Percentiles rank a stretch among this genome's conserved stretches.
phyloP scores from a whole-genome alignment of 257 asterid species.

The Ocimum tenuiflorum region DNA sequence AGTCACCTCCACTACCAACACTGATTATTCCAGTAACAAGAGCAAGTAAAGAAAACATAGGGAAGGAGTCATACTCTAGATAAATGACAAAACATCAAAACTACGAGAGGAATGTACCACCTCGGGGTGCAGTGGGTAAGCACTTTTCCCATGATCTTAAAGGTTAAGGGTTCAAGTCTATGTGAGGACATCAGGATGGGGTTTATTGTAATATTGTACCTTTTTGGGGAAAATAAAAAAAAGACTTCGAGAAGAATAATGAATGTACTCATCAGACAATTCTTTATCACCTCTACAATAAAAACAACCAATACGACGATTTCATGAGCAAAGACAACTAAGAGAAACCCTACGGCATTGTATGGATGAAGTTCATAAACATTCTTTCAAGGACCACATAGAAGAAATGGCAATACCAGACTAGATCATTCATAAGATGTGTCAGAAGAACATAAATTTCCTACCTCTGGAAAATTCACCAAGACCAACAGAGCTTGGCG shows the following conservation, averaged over 20 bases:
- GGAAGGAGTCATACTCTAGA: neutral
- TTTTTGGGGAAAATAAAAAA: too few relatives aligned
- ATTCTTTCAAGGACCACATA: constrained; percentile 4
- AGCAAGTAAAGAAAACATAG: neutral
- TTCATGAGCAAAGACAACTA: neutral
- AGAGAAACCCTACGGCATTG: neutral
- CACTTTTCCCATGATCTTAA: too few relatives aligned
- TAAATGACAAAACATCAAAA: neutral
- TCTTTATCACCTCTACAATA: neutral
- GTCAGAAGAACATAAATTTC: neutral
- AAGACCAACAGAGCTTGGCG: constrained; percentile 84
- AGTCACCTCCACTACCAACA: constrained; percentile 5
- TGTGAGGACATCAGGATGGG: too few relatives aligned
- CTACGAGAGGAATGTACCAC: neutral
- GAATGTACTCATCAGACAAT: constrained; percentile 16
- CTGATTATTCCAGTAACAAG: neutral
- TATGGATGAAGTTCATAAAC: neutral
- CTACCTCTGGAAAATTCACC: constrained; percentile 93
- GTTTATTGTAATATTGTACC: too few relatives aligned
- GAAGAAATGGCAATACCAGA: neutral
- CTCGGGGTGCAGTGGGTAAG: too few relatives aligned
- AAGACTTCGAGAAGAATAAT: neutral
- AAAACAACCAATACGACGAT: constrained; percentile 11
- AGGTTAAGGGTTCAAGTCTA: too few relatives aligned
- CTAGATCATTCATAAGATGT: constrained; percentile 11